Base-by-base conservation (phyloP, 2,329 filamentous ascomycete species). In the Alternaria gaisen region DNA sequence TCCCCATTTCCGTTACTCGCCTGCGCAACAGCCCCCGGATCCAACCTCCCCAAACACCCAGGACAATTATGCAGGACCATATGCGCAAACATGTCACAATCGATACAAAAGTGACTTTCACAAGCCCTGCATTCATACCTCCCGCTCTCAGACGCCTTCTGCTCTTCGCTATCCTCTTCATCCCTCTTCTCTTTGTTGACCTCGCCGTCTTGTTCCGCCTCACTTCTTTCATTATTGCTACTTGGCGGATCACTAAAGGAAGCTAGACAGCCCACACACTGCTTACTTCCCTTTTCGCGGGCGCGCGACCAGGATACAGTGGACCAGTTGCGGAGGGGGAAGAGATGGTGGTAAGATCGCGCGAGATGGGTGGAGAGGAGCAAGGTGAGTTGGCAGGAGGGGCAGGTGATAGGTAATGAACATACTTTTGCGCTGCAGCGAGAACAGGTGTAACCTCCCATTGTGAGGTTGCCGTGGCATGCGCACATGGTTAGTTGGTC, bases 1-100 rank as follows among this genome's bases (percentile, higher is more conserved):
- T 77, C 75, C n/a, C 69, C 71, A 52, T 73, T 69, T 7, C 16
- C 34, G n/a, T n/a, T 38, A 38, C 60, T 53, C 16, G 59, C 61
- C 11, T 59, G 53, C 10, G 56, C 53, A 1, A 55, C 55, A 16
- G 44, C 65, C 6, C 59, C 58, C 14, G 67, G 63, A 52, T 74
- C 73, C 42, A 73, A 44, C 34, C 68, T 60, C 51, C 82, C 82
- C 71, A 89, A 90, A 77, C 95, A 99, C 0, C 94, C 94, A 0
- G 95, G 94, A 73, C 95, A 99, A 79, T 98, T 98, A 77, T 99
- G 94, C 53, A 97, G 87, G 12, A 96, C 88, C 80, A 97, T 93
- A 77, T 99, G 95, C 24, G 92, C 91, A 80, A 95, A 97, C 24
- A 97, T 88, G 78, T 99, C 95, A 78, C 95, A 99, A 77, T 99